A percentile compares a stretch with the other conserved stretches of the same genome.
phyloP scores from a whole-genome alignment of 2,329 filamentous ascomycete genomes.

The Talaromyces albobiverticillius region DNA sequence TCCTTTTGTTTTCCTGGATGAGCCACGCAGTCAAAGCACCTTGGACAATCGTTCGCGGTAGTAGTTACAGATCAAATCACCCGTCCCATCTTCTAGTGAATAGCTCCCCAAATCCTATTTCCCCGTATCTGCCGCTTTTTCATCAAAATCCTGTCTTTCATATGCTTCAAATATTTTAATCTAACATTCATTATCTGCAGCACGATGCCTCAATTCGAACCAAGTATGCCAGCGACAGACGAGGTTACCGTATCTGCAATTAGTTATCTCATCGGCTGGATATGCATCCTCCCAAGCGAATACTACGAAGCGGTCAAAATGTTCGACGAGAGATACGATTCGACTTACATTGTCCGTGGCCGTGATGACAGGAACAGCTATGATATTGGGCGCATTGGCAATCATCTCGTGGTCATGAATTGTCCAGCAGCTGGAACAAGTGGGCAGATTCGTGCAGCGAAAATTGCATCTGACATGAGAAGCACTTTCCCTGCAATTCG shows the following conservation, averaged over 20 bases:
- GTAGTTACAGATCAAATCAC: not conserved
- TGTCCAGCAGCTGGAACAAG: conserved; percentile 24
- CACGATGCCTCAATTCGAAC: not conserved
- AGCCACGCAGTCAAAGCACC: not conserved
- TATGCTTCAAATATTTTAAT: not conserved
- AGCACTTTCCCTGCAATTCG: conserved; percentile 6
- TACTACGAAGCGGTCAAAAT: not conserved
- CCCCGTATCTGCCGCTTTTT: too few relatives aligned
- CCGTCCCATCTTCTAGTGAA: not conserved
- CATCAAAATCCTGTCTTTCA: not conserved
- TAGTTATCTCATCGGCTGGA: conserved; percentile 1
- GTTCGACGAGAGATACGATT: conserved; percentile 1
- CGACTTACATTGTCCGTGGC: not conserved
- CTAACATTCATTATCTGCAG: too few relatives aligned
- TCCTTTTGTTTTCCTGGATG: not conserved
- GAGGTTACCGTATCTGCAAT: not conserved
- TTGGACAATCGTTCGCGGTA: not conserved
- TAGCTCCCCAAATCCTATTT: not conserved
- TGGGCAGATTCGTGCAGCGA: not conserved
- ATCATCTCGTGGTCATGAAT: conserved; percentile 32
- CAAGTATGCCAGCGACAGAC: too few relatives aligned
- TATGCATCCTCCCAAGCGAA: not conserved
- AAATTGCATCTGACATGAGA: conserved; percentile 2
- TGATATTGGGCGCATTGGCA: conserved; percentile 22
- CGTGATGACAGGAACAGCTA: conserved; percentile 23